Percentiles rank a stretch among this genome's conserved stretches.
Conservation (phyloP, 805 yeast species). For the Wickerhamomyces silvicola region DNA sequence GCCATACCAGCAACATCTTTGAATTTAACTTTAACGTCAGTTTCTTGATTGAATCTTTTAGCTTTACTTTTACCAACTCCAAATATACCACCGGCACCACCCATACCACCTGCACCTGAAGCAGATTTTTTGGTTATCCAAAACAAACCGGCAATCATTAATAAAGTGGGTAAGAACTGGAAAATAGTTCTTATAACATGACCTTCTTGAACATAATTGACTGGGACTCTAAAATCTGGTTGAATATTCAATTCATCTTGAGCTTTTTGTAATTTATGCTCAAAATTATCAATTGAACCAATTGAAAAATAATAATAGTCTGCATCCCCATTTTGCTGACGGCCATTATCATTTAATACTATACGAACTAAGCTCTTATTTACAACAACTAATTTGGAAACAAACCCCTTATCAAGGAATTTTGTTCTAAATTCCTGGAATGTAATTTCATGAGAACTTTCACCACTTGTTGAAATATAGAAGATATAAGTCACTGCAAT, state of each 20-base stretch:
- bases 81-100: conserved; percentile 67
- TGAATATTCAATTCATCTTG: conserved; percentile 65
- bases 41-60: conserved; percentile 83
- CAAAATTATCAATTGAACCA: conserved; percentile 87
- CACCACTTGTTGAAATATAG: conserved; percentile 22
- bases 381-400: conserved; percentile 64
- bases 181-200: conserved; percentile 54
- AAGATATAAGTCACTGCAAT: conserved; percentile 27
- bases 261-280: conserved; percentile 66
- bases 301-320: conserved; percentile 58
- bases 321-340: conserved; percentile 35
- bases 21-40: conserved; percentile 82
- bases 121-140: conserved; percentile 69
- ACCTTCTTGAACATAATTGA: conserved; percentile 69
- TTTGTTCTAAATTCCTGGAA: conserved; percentile 87
- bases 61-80: conserved; percentile 93
- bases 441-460: conserved; percentile 53
- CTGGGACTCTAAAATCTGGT: conserved; percentile 67
- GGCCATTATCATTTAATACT: conserved; percentile 56
- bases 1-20: conserved; percentile 96
- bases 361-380: conserved; percentile 75
- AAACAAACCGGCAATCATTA: conserved; percentile 83
- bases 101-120: conserved; percentile 33
- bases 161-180: conserved; percentile 81
- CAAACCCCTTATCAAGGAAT: conserved; percentile 72